These are phyloP conservation scores for Picea engelmannii DNA, from an alignment of 83 land plant genomes.

Conservation along the genomic window DNA sequence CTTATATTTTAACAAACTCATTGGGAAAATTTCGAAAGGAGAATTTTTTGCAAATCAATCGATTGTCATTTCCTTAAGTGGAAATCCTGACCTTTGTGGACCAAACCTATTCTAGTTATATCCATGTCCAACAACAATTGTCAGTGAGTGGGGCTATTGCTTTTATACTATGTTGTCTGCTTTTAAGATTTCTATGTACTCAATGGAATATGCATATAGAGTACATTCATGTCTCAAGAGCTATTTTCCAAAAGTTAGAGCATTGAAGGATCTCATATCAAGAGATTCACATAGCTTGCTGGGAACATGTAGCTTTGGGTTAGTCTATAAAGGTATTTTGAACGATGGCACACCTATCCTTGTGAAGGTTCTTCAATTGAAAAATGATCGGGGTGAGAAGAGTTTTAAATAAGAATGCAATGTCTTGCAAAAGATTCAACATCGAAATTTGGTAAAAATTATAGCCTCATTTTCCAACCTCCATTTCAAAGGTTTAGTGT, in stretches of 20 bases:
- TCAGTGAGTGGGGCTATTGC: neutral
- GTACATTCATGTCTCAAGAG: too few relatives aligned
- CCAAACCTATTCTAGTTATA: neutral
- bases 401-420: constrained; percentile 33
- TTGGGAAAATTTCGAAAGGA: neutral
- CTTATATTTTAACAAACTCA: neutral
- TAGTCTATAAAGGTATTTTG: constrained; percentile 5
- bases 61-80: neutral
- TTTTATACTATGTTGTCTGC: neutral
- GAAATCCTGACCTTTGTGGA: neutral
- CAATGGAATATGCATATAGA: too few relatives aligned
- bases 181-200: neutral
- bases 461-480: constrained; percentile 7
- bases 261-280: neutral
- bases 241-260: neutral
- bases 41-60: neutral
- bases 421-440: constrained; percentile 22
- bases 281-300: neutral
- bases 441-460: constrained; percentile 23
- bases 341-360: neutral
- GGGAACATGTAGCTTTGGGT: neutral
- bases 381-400: constrained; percentile 7
- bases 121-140: neutral
- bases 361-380: constrained; percentile 26
- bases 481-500: constrained; percentile 19